Base-by-base conservation (phyloP, 192 early-diverging fungal species). In the Rhizophagus prolifer region DNA sequence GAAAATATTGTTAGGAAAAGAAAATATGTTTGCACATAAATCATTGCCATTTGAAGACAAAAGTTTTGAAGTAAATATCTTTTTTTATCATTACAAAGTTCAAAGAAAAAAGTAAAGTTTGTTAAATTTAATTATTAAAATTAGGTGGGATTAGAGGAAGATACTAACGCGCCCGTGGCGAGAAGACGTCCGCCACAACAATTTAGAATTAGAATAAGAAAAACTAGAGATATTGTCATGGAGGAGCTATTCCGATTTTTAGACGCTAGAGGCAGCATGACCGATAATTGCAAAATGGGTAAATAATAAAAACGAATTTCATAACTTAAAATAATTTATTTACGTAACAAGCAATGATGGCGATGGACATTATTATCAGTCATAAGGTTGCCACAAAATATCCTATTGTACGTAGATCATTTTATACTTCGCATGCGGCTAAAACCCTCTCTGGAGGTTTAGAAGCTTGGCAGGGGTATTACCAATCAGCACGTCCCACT, bases 401-500 rank as follows among this genome's bases (percentile, higher is more conserved):
- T 79, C 86, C 90, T 16, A 94, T 89, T 36, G 91, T 95, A 69
- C 92, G 93, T n/a, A 86, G 95, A 3, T 97, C 94, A 25, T 97
- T 98, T 85, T 97, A 93, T 79, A 96, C 92, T 1, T 88, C 91
- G 26, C 84, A 86, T 14, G 85, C 82, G 61, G 76, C 81, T 1
- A 70, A 58, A 47, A 70, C 70, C 26, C 86, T 88, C 0, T 80
- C 78, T 8, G 91, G 94, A 63, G 95, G 96, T 36, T 86, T 91
- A n/a, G 93, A 96, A 83, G 88, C 94, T 9, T 97, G 95, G 96
- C 90, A 91, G 75, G 97, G 97, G 23, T 95, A 92, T 80, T 96
- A 94, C 73, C 94, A 96, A 70, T 93, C 92, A 44, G 88, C 95
- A 47, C 86, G 92, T 9, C 94, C 25, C 7, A 38, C 36, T 0